phyloP scores from a whole-genome alignment of 1,284 basidiomycete genomes.

The Xerocomus amazonicus region DNA sequence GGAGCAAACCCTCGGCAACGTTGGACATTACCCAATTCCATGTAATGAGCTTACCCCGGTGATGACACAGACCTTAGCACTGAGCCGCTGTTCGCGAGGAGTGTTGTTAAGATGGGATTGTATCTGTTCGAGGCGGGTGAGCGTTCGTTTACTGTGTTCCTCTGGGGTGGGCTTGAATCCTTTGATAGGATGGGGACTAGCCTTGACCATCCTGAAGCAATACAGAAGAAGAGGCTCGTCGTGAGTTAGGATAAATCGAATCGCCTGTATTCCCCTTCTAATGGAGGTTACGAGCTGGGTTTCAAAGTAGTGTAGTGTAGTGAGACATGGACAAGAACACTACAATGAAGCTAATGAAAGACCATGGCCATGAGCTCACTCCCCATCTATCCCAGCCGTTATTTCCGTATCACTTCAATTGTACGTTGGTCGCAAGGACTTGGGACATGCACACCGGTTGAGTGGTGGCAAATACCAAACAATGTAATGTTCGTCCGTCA shows the following conservation, averaged over 20 bases:
- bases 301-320: conserved; percentile 1
- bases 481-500: too few species aligned
- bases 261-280: neutral
- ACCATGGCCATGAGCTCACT: too few species aligned
- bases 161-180: conserved; percentile 29
- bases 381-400: too few species aligned
- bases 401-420: too few species aligned
- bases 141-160: conserved; percentile 54
- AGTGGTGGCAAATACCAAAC: too few species aligned
- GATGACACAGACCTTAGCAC: conserved; percentile 85
- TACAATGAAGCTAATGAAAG: too few species aligned
- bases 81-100: conserved; percentile 57
- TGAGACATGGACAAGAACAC: neutral
- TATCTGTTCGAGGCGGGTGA: conserved; percentile 64
- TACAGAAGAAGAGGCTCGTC: too few species aligned
- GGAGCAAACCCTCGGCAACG: conserved; percentile 3
- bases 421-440: too few species aligned
- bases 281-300: neutral
- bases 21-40: conserved; percentile 69
- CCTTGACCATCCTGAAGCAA: conserved; percentile 19
- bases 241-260: neutral
- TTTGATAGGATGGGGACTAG: conserved; percentile 4
- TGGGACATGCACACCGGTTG: too few species aligned
- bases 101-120: conserved; percentile 63
- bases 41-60: conserved; percentile 83